phyloP scores from a whole-genome alignment of 2,329 filamentous ascomycete genomes.

The Neocucurbitaria cava region DNA sequence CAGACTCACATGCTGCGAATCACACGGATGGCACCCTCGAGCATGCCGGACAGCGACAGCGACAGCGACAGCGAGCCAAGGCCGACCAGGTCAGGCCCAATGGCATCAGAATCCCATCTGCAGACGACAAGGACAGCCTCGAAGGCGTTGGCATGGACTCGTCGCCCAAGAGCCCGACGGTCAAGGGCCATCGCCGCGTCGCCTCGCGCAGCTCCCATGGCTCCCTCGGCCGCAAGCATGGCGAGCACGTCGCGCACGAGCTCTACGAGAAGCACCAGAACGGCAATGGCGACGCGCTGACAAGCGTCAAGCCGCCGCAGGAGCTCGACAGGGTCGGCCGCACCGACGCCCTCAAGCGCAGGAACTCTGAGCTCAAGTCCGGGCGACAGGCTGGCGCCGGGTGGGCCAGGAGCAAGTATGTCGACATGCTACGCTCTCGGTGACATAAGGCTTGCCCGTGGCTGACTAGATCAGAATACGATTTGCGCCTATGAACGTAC shows the following conservation, averaged over 20 bases:
- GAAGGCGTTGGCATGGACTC: conserved; percentile 43
- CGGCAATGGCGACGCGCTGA: conserved; percentile 55
- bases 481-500: conserved; percentile 83
- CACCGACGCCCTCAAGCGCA: conserved; percentile 39
- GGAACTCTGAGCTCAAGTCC: conserved; percentile 56
- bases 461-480: conserved; percentile 64
- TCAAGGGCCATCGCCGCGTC: conserved; percentile 37
- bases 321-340: conserved; percentile 47
- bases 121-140: conserved; percentile 24
- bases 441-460: neutral
- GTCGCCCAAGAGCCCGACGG: conserved; percentile 41
- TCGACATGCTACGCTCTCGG: neutral
- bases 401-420: conserved; percentile 59
- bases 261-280: conserved; percentile 55
- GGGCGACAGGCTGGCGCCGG: conserved; percentile 61
- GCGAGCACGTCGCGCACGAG: conserved; percentile 33
- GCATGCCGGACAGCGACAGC: conserved; percentile 6
- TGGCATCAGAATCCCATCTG: conserved; percentile 15
- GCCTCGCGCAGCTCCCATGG: conserved; percentile 40
- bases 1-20: conserved; percentile 33
- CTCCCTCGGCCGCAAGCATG: conserved; percentile 38
- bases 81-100: conserved; percentile 17
- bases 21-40: conserved; percentile 21
- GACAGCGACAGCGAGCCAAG: conserved; percentile 11
- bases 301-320: conserved; percentile 51